These are phyloP conservation scores for Alternaria ethzedia DNA, from an alignment of 2,329 filamentous ascomycete genomes.

Conservation along the genomic window DNA sequence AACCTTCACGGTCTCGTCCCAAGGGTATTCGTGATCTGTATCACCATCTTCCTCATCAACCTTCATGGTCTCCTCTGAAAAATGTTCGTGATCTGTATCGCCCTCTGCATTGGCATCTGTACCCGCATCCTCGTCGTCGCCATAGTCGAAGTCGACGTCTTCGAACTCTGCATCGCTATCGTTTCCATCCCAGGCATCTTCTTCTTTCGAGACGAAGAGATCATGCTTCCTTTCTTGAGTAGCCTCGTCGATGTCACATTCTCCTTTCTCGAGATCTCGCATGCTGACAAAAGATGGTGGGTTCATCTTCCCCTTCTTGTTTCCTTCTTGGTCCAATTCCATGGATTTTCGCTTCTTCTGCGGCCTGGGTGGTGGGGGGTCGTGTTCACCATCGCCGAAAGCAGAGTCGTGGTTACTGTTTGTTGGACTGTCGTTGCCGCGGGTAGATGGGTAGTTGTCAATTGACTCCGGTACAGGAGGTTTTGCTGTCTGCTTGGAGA, in stretches of 20 bases:
- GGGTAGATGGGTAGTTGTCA: not conserved
- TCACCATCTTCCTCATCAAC: not conserved
- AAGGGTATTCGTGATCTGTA: not conserved
- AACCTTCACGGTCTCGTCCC: not conserved
- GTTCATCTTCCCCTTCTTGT: not conserved
- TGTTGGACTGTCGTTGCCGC: not conserved
- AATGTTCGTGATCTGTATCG: not conserved
- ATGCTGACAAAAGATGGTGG: not conserved
- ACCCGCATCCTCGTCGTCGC: not conserved
- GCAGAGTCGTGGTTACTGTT: not conserved
- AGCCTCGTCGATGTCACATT: not conserved
- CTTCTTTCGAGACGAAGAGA: not conserved
- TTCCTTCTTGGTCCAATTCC: not conserved
- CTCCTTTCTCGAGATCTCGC: not conserved
- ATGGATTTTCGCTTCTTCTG: not conserved
- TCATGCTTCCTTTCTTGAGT: too few species aligned
- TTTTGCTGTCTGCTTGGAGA: not conserved
- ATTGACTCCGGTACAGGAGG: not conserved
- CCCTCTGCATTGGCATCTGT: not conserved
- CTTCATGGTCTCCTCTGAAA: not conserved
- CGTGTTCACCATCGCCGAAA: not conserved
- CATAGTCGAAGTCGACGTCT: not conserved
- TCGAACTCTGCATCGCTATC: not conserved
- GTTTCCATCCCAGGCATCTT: not conserved
- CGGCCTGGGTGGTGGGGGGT: not conserved